Evolutionary conservation across 2,329 filamentous ascomycete species (phyloP).

Genomic region (Curvularia lunata): DNA sequence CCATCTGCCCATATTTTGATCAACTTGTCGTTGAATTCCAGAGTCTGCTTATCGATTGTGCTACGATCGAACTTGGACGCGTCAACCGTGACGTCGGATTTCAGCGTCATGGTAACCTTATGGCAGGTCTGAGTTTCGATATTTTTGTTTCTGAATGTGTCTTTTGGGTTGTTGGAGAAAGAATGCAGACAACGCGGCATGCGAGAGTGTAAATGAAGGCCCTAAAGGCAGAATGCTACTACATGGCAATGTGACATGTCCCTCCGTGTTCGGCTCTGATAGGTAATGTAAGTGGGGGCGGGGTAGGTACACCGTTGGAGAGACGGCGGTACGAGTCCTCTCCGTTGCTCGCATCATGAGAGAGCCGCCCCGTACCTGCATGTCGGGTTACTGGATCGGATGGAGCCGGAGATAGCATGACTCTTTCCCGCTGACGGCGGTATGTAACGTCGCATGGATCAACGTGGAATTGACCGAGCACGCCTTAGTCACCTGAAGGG

Average conservation of each 20-base stretch:
- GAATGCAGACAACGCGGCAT: background rate
- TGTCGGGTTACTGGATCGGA: constrained; percentile 27
- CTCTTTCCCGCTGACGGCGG: background rate
- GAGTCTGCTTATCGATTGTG: constrained; percentile 50
- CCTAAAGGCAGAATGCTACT: background rate
- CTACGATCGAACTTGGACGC: constrained; percentile 53
- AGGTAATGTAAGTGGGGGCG: constrained; percentile 12
- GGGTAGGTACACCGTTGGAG: constrained; percentile 3
- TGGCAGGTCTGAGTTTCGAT: background rate
- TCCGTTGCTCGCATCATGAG: background rate
- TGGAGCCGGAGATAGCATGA: constrained; percentile 13
- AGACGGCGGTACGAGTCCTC: background rate
- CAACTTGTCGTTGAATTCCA: constrained; percentile 54
- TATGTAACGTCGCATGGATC: background rate
- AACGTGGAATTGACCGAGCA: background rate
- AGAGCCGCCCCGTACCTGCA: constrained; percentile 1
- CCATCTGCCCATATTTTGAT: constrained; percentile 52
- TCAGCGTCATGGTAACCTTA: constrained; percentile 31
- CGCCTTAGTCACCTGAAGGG: background rate
- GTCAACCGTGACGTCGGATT: constrained; percentile 52
- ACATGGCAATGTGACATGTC: background rate
- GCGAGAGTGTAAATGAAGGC: background rate
- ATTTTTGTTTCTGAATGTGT: background rate
- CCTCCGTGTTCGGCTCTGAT: constrained; percentile 4
- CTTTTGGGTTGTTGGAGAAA: background rate